Conservation (phyloP, 1,284 basidiomycete genomes). For the Trichosporon sp. region DNA sequence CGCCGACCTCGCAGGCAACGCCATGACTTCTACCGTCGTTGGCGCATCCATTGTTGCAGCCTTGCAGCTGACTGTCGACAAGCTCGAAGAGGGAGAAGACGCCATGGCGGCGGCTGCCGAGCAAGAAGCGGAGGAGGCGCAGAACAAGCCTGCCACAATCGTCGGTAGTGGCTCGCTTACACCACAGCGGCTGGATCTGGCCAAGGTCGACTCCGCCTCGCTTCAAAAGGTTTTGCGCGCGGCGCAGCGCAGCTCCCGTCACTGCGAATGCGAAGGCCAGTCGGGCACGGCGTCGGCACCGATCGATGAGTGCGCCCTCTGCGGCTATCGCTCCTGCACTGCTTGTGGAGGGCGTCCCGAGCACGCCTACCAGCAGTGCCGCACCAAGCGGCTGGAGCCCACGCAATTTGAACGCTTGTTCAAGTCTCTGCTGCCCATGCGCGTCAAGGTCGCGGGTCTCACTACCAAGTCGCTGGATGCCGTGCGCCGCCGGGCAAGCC, state of each 20-base stretch:
- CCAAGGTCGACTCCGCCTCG: constrained; percentile 54
- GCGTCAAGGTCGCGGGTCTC: constrained; percentile 61
- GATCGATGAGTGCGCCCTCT: constrained; percentile 68
- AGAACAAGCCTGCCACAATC: constrained; percentile 53
- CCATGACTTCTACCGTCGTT: constrained; percentile 95
- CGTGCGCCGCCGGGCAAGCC: not conserved
- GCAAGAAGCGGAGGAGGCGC: constrained; percentile 47
- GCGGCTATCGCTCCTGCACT: constrained; percentile 72
- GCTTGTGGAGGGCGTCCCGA: constrained; percentile 85
- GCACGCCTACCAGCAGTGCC: constrained; percentile 60
- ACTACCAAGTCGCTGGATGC: constrained; percentile 55
- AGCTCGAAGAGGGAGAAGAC: constrained; percentile 62
- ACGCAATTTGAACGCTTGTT: constrained; percentile 67
- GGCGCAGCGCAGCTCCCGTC: constrained; percentile 67
- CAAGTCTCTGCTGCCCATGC: constrained; percentile 83
- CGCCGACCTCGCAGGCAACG: constrained; percentile 90
- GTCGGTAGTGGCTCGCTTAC: constrained; percentile 65
- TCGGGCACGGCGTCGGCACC: constrained; percentile 67
- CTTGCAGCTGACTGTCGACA: constrained; percentile 62
- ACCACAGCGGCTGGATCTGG: constrained; percentile 64
- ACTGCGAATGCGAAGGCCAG: constrained; percentile 86
- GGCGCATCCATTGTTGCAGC: constrained; percentile 84
- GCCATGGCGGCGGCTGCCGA: constrained; percentile 53
- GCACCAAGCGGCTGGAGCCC: constrained; percentile 56
- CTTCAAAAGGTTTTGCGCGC: constrained; percentile 60